Evolutionary conservation across 1,284 basidiomycete genomes (phyloP).

Genomic region (Cutaneotrichosporon sp.): DNA sequence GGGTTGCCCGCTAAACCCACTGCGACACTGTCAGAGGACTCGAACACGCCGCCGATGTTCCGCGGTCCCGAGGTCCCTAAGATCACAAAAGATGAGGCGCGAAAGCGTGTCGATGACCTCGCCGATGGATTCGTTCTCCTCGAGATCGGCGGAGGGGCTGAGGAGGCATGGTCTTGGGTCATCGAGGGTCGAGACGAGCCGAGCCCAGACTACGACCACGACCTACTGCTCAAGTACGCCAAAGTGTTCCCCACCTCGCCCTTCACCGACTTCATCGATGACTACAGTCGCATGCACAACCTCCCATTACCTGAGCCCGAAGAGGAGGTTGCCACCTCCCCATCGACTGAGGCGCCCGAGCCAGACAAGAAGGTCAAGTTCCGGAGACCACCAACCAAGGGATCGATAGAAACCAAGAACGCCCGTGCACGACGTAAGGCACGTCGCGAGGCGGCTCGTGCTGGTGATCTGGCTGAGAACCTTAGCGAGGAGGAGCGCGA

Average conservation of each 20-base stretch:
- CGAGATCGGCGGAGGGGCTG: conserved; percentile 31
- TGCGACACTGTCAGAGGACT: not conserved
- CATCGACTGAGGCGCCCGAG: conserved; percentile 6
- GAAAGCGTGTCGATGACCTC: conserved; percentile 43
- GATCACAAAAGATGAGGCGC: conserved; percentile 46
- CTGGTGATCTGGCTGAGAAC: conserved; percentile 38
- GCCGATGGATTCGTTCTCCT: conserved; percentile 46
- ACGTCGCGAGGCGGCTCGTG: conserved; percentile 28
- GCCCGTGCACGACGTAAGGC: conserved; percentile 35
- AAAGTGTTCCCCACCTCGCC: conserved; percentile 62
- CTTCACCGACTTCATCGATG: conserved; percentile 59
- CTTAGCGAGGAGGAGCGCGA: conserved; percentile 43
- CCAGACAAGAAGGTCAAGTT: conserved; percentile 21
- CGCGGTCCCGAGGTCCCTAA: conserved; percentile 48
- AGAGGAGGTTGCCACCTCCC: conserved; percentile 44
- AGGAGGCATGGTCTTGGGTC: conserved; percentile 52
- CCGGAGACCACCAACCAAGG: conserved; percentile 1
- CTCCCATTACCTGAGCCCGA: conserved; percentile 53
- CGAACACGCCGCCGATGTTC: conserved; percentile 23
- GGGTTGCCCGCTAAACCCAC: not conserved
- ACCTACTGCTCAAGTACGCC: conserved; percentile 62
- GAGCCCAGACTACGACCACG: conserved; percentile 62
- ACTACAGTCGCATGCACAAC: conserved; percentile 64
- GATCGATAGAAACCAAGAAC: conserved; percentile 20
- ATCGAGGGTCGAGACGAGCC: conserved; percentile 71